Evolutionary conservation across 2,329 filamentous ascomycete genomes (phyloP).

Genomic region (Pyrenophora graminea): DNA sequence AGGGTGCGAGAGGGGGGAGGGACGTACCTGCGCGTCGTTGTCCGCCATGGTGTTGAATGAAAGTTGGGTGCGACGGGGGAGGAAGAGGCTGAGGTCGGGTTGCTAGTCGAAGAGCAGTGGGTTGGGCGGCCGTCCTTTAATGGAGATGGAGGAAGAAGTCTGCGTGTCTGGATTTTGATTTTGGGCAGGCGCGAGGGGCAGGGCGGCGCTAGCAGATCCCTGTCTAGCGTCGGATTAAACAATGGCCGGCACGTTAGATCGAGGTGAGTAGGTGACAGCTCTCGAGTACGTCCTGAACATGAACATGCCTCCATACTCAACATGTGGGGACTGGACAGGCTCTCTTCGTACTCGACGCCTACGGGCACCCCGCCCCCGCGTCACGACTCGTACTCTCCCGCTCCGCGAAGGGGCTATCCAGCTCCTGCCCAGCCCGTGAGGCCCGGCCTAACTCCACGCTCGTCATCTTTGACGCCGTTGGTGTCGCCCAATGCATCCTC

Average conservation of each 20-base stretch:
- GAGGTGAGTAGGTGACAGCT: neutral
- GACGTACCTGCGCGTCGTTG: conserved; percentile 64
- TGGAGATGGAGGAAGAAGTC: conserved; percentile 38
- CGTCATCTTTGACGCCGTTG: conserved; percentile 75
- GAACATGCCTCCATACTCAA: conserved; percentile 8
- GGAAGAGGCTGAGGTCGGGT: conserved; percentile 36
- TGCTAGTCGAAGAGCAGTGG: conserved; percentile 34
- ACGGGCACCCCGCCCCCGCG: conserved; percentile 64
- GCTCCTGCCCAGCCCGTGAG: conserved; percentile 71
- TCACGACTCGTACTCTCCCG: conserved; percentile 73
- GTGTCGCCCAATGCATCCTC: conserved; percentile 74
- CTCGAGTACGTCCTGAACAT: neutral
- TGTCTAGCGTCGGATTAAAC: conserved; percentile 31
- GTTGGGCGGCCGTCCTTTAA: conserved; percentile 33
- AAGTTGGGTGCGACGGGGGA: conserved; percentile 41
- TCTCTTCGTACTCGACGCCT: conserved; percentile 71
- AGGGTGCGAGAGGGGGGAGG: conserved; percentile 4
- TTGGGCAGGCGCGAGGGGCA: conserved; percentile 36
- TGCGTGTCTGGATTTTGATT: conserved; percentile 42
- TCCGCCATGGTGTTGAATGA: conserved; percentile 65
- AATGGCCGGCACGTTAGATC: conserved; percentile 14
- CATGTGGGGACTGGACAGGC: conserved; percentile 87
- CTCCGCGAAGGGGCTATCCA: conserved; percentile 70
- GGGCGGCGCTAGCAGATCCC: conserved; percentile 28
- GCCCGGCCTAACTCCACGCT: conserved; percentile 69